A percentile compares a stretch with the other conserved stretches of the same genome.
These are phyloP conservation scores for Cryptococcus amylolentus DNA, from an alignment of 1,284 basidiomycete species.

Conservation along the genomic window DNA sequence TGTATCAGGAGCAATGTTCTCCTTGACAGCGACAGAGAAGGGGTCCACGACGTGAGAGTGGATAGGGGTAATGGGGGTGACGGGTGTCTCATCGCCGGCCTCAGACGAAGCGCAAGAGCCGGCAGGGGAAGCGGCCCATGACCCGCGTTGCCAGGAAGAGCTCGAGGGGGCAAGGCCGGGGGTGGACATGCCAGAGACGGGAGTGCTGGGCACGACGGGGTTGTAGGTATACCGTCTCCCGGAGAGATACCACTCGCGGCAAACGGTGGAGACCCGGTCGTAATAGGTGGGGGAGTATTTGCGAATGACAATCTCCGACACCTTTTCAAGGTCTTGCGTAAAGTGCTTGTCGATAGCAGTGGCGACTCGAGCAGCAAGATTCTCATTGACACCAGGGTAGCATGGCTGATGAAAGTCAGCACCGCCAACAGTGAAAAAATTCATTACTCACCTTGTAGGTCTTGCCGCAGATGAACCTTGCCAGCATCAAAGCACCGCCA, in stretches of 20 bases:
- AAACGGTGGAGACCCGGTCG: constrained; percentile 85
- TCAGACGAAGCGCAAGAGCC: constrained; percentile 46
- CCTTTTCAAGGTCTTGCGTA: constrained; percentile 75
- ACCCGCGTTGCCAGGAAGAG: constrained; percentile 18
- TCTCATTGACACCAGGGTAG: constrained; percentile 18
- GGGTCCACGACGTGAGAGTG: constrained; percentile 30
- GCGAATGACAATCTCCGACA: constrained; percentile 91
- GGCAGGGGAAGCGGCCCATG: constrained; percentile 34
- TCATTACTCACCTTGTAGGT: constrained; percentile 60
- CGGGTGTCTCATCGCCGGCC: constrained; percentile 46
- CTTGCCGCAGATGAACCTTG: constrained; percentile 80
- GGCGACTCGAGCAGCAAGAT: constrained; percentile 53
- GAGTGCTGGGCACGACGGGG: constrained; percentile 35
- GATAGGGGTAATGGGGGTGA: constrained; percentile 48
- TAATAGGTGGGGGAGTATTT: constrained; percentile 97
- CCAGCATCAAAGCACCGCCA: constrained; percentile 78
- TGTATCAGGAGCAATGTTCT: constrained; percentile 41
- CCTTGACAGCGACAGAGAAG: constrained; percentile 35
- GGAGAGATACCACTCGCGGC: constrained; percentile 80
- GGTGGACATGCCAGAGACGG: constrained; percentile 33
- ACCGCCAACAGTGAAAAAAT: not conserved
- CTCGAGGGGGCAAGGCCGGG: constrained; percentile 41
- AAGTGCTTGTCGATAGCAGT: constrained; percentile 80
- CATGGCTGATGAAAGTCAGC: constrained; percentile 5
- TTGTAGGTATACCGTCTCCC: constrained; percentile 51